Base-by-base conservation (phyloP, 169 alveolate species). In the Eimeria necatrix region DNA sequence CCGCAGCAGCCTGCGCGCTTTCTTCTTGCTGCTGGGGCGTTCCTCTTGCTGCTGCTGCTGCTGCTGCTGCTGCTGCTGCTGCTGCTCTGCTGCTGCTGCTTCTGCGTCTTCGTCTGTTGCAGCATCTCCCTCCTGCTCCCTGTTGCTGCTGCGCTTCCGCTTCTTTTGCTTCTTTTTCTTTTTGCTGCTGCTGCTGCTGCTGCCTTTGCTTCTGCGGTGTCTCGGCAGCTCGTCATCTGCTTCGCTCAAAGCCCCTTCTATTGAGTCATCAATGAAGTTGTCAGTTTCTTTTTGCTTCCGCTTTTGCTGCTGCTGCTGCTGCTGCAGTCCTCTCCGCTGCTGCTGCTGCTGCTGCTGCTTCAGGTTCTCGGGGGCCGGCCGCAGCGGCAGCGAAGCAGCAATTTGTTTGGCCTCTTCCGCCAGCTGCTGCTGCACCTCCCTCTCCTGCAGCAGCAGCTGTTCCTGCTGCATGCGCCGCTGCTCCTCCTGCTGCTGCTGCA, bases 1-100 rank as follows among this genome's bases (percentile, higher is more conserved):
- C 4, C 46, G 81, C 41, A 18, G 3, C 10, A 71, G 51, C 81
- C 81, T 61, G 73, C 73, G 81, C 9, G 46, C 12, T 71, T 71
- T n/a, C 48, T 71, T 71, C 6, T 26, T 5, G 14, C 41, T 71
- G 53, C 81, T 32, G 73, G 32, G 12, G 73, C 32, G 73, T 4
- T 20, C 41, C 12, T 71, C 81, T 24, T 71, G 51, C 46, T 71
- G 51, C 49, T 71, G 49, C 48, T 71, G 49, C 81, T 71, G 81
- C 81, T 71, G 81, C 51, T 71, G 81, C 81, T 32, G 81, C 81
- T 71, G 73, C 73, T 61, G 73, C 81, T n/a, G n/a, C n/a, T n/a
- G n/a, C n/a, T 56, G 64, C 64, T 56, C 64, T 14, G 64, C 14
- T 56, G 64, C 64, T 56, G 64, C 64, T 14, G 8, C 64, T 8